phyloP scores from a whole-genome alignment of 805 yeast genomes.

The Cyberlindnera petersonii region DNA sequence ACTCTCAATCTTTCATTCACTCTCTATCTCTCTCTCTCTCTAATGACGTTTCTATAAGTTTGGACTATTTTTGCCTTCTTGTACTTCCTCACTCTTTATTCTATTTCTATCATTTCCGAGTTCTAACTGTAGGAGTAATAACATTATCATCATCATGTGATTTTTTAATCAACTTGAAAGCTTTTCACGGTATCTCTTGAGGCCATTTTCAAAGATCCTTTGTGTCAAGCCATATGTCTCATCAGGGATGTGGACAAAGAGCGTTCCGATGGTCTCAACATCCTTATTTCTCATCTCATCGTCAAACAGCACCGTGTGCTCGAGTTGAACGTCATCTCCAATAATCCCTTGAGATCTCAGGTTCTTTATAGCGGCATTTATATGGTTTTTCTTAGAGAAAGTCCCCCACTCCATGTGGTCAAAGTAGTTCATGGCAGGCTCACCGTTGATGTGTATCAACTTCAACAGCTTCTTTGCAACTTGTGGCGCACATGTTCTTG shows the following conservation, averaged over 20 bases:
- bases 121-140: too few relatives aligned
- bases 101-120: too few relatives aligned
- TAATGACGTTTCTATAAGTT: neutral
- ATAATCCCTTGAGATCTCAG: slow-evolving; percentile 28
- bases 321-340: slow-evolving; percentile 44
- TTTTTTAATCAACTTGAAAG: neutral
- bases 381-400: slow-evolving; percentile 51
- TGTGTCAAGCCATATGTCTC: slow-evolving; percentile 31
- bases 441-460: slow-evolving; percentile 48
- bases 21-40: too few relatives aligned
- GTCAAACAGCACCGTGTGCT: slow-evolving; percentile 52
- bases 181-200: slow-evolving; percentile 7
- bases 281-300: slow-evolving; percentile 78
- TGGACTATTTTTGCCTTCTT: neutral
- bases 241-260: slow-evolving; percentile 59
- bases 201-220: slow-evolving; percentile 12
- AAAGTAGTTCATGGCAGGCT: slow-evolving; percentile 49
- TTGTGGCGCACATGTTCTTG: slow-evolving; percentile 76
- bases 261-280: slow-evolving; percentile 66
- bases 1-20: too few relatives aligned
- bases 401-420: slow-evolving; percentile 68
- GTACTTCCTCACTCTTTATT: too few relatives aligned
- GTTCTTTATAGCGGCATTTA: slow-evolving; percentile 49
- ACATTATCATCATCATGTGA: too few relatives aligned
- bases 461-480: slow-evolving; percentile 64